phyloP scores from a whole-genome alignment of 2,329 filamentous ascomycete genomes.

The Cercospora berteroae region DNA sequence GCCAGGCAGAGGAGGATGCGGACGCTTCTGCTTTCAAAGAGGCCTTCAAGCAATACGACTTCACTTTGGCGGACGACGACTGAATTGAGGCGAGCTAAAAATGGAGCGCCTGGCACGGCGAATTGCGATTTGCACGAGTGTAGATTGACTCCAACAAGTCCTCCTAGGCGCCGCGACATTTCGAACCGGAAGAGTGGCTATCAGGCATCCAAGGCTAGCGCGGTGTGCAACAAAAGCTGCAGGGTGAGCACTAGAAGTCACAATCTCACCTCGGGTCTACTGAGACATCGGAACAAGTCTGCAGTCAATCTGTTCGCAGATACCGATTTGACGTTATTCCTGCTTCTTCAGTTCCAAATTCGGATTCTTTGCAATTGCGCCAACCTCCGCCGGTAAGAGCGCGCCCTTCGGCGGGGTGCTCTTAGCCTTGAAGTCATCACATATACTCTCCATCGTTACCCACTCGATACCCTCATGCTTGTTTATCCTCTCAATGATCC shows the following conservation, averaged over 20 bases:
- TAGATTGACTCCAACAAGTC: not conserved
- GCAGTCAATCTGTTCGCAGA: not conserved
- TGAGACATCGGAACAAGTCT: not conserved
- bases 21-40: slow-evolving; percentile 78
- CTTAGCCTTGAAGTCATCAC: slow-evolving; percentile 69
- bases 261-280: not conserved
- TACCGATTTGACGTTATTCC: slow-evolving; percentile 18
- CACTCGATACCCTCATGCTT: slow-evolving; percentile 62
- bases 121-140: not conserved
- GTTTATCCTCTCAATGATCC: slow-evolving; percentile 67
- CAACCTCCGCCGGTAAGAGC: slow-evolving; percentile 57
- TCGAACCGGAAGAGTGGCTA: not conserved
- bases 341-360: slow-evolving; percentile 35
- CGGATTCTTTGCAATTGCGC: slow-evolving; percentile 52
- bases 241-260: not conserved
- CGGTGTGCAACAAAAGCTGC: not conserved
- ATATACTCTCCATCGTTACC: slow-evolving; percentile 69
- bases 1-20: slow-evolving; percentile 70
- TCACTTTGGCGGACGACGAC: not conserved
- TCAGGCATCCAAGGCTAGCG: not conserved
- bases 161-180: not conserved
- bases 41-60: slow-evolving; percentile 79
- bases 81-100: not conserved
- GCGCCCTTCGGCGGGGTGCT: slow-evolving; percentile 59
- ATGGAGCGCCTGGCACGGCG: not conserved